A percentile compares a stretch with the other conserved stretches of the same genome.
phyloP scores from a whole-genome alignment of 371 early-diverging fungal genomes.

The Quaeritorhiza haematococci region DNA sequence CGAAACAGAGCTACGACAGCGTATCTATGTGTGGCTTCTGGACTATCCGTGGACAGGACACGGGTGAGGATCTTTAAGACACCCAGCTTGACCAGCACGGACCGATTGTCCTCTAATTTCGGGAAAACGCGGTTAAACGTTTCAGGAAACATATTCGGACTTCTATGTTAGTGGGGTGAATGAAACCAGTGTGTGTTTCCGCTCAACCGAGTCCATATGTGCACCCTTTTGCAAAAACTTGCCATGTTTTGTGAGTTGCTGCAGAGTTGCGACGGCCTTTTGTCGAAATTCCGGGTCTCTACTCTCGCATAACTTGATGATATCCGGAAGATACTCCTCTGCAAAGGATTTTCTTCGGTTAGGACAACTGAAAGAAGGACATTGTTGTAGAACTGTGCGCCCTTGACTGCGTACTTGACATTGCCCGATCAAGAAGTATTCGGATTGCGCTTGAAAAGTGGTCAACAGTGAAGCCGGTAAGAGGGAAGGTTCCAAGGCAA shows the following conservation, averaged over 20 bases:
- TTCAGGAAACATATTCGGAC: neutral
- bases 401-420: slow-evolving; percentile 41
- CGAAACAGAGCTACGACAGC: slow-evolving; percentile 68
- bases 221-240: slow-evolving; percentile 8
- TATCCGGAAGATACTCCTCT: slow-evolving; percentile 42
- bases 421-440: slow-evolving; percentile 62
- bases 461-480: neutral
- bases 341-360: too few species aligned
- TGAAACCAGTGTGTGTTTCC: neutral
- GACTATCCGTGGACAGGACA: slow-evolving; percentile 42
- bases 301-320: slow-evolving; percentile 46
- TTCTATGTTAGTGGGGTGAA: neutral
- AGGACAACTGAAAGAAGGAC: neutral
- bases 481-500: too few species aligned
- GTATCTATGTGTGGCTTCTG: slow-evolving; percentile 57
- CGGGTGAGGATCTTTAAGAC: slow-evolving; percentile 58
- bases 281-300: slow-evolving; percentile 45
- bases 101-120: slow-evolving; percentile 51
- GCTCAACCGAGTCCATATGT: too few species aligned
- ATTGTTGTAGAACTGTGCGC: neutral
- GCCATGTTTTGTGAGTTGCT: slow-evolving; percentile 67
- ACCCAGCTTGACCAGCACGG: slow-evolving; percentile 51
- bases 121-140: neutral
- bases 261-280: slow-evolving; percentile 62
- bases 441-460: slow-evolving; percentile 46